Evolutionary conservation across 2,329 filamentous ascomycete species (phyloP).

Genomic region (Coleophoma crateriformis): DNA sequence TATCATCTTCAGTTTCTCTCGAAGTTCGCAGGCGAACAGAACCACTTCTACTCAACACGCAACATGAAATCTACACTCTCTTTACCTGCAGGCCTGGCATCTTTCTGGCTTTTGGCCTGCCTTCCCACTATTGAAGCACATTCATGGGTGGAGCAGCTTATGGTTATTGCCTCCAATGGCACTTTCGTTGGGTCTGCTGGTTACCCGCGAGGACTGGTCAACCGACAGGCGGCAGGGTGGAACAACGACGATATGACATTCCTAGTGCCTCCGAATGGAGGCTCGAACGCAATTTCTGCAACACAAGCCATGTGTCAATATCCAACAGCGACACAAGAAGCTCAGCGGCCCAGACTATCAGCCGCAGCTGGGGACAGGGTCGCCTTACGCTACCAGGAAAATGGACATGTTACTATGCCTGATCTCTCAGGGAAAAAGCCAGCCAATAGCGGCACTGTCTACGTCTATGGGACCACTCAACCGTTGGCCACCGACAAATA

Average conservation of each 20-base stretch:
- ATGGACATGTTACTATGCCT: conserved; percentile 66
- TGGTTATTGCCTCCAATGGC: conserved; percentile 66
- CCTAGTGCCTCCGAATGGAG: conserved; percentile 53
- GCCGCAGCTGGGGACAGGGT: conserved; percentile 57
- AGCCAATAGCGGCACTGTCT: conserved; percentile 71
- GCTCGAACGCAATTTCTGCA: conserved; percentile 40
- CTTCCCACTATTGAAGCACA: conserved; percentile 45
- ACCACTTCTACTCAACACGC: conserved; percentile 2
- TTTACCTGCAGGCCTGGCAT: conserved; percentile 5
- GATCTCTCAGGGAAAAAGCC: conserved; percentile 46
- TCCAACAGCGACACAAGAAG: conserved; percentile 49
- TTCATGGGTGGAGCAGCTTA: conserved; percentile 77
- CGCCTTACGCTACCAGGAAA: conserved; percentile 66
- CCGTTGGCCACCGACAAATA: conserved; percentile 48
- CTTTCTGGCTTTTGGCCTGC: conserved; percentile 11
- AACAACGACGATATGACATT: conserved; percentile 53
- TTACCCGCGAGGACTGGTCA: conserved; percentile 66
- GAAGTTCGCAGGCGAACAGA: conserved; percentile 12
- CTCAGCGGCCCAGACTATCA: conserved; percentile 20
- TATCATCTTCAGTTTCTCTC: neutral
- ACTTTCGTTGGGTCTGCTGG: conserved; percentile 66
- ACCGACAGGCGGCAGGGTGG: conserved; percentile 54
- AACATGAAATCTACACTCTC: conserved; percentile 10
- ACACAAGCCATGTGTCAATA: conserved; percentile 56
- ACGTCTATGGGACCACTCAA: conserved; percentile 64